Evolutionary conservation across 306 rosid genomes (phyloP).

Genomic region (Carpinus viminea): DNA sequence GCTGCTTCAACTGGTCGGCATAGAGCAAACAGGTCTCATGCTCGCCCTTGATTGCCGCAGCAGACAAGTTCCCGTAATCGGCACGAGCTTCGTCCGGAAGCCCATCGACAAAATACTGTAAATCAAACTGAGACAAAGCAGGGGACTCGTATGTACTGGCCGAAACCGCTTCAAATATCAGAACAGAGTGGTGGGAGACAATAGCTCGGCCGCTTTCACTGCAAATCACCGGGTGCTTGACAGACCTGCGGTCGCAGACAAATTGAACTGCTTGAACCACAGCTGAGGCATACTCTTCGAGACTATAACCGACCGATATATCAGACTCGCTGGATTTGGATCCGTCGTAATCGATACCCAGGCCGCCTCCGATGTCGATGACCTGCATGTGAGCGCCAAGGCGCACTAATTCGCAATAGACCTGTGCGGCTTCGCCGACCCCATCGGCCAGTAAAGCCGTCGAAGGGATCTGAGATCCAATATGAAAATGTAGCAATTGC

Average conservation of each 20-base stretch:
- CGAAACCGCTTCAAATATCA: slow-evolving; percentile 73
- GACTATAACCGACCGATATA: slow-evolving; percentile 64
- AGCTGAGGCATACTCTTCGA: slow-evolving; percentile 71
- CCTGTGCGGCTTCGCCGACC: slow-evolving; percentile 83
- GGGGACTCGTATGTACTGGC: slow-evolving; percentile 35
- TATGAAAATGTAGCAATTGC: slow-evolving; percentile 83
- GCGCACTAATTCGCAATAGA: slow-evolving; percentile 83
- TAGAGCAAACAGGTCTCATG: slow-evolving; percentile 55
- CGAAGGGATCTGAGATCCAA: slow-evolving; percentile 84
- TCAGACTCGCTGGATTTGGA: slow-evolving; percentile 73
- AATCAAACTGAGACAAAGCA: slow-evolving; percentile 38
- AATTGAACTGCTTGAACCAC: slow-evolving; percentile 62
- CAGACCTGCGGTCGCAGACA: slow-evolving; percentile 60
- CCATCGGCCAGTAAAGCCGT: slow-evolving; percentile 70
- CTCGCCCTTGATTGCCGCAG: slow-evolving; percentile 62
- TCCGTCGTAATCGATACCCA: slow-evolving; percentile 88
- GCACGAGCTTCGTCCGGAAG: slow-evolving; percentile 67
- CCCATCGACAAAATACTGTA: slow-evolving; percentile 56
- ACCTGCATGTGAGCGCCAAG: slow-evolving; percentile 82
- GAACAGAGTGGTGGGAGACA: slow-evolving; percentile 80
- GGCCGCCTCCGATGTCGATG: slow-evolving; percentile 85
- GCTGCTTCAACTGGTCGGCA: slow-evolving; percentile 68
- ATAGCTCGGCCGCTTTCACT: slow-evolving; percentile 90
- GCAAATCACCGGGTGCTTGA: slow-evolving; percentile 71
- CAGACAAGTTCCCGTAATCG: slow-evolving; percentile 50